Conservation (phyloP, 176 grass and related monocot species). For the Areca catechu region DNA sequence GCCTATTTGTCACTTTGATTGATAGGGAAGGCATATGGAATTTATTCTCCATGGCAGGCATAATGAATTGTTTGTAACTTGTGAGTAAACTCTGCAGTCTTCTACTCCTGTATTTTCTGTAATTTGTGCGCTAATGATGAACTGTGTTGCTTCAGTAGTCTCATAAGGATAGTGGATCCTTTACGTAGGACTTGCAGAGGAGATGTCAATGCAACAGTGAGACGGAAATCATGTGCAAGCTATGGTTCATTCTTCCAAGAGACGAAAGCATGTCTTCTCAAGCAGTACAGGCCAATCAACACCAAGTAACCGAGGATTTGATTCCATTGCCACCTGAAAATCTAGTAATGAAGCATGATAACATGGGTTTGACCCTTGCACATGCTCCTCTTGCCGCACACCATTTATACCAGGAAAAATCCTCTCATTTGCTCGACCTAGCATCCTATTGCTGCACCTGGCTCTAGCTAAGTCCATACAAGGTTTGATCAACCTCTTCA, state of each 20-base stretch:
- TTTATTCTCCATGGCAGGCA: too few species aligned
- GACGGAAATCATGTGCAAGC: too few species aligned
- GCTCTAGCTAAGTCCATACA: slow-evolving; percentile 47
- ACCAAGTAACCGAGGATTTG: slow-evolving; percentile 32
- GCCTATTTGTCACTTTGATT: too few species aligned
- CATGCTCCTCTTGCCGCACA: neutral
- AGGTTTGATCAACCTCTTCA: slow-evolving; percentile 41
- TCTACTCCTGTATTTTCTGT: too few species aligned
- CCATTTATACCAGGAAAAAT: slow-evolving; percentile 22
- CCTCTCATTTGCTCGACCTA: slow-evolving; percentile 1
- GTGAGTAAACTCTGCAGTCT: too few species aligned
- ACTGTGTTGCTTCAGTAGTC: too few species aligned
- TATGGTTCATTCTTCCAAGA: slow-evolving; percentile 22
- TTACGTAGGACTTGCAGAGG: too few species aligned
- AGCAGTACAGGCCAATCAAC: slow-evolving; percentile 13
- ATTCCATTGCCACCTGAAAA: slow-evolving; percentile 45
- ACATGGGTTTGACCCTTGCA: neutral
- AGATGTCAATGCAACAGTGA: too few species aligned
- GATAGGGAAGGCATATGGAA: too few species aligned
- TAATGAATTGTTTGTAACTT: too few species aligned
- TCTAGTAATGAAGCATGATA: slow-evolving; percentile 50
- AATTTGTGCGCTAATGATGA: too few species aligned
- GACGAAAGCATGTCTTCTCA: slow-evolving; percentile 42
- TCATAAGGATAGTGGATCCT: too few species aligned
- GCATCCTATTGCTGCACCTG: slow-evolving; percentile 13